These are phyloP conservation scores for Calcarisporium arbuscula DNA, from an alignment of 2,329 filamentous ascomycete genomes.

Conservation along the genomic window DNA sequence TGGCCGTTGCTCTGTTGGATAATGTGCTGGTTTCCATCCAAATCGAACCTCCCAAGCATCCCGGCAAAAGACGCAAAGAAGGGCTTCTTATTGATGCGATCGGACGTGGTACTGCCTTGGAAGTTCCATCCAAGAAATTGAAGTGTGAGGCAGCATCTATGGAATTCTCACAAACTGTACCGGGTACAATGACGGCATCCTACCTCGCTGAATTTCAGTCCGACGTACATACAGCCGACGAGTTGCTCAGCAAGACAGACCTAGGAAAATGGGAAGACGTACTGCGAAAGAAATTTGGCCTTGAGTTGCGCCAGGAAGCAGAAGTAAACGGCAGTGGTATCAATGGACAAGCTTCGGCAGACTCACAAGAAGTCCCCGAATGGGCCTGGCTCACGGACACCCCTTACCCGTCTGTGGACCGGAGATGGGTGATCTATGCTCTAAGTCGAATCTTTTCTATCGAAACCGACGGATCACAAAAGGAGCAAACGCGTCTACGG, in stretches of 20 bases:
- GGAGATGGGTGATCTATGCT: conserved; percentile 58
- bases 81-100: conserved; percentile 69
- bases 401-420: conserved; percentile 51
- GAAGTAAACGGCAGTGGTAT: conserved; percentile 13
- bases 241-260: conserved; percentile 38
- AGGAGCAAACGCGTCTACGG: conserved; percentile 22
- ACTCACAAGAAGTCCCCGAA: conserved; percentile 27
- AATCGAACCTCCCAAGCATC: conserved; percentile 52
- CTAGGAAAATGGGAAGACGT: conserved; percentile 43
- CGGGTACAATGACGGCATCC: conserved; percentile 43
- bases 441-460: conserved; percentile 57
- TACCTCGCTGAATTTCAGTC: conserved; percentile 40
- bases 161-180: conserved; percentile 31
- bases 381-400: conserved; percentile 45
- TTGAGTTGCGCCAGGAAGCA: conserved; percentile 25
- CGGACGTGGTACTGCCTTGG: conserved; percentile 51
- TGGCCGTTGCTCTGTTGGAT: conserved; percentile 59
- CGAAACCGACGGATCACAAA: conserved; percentile 32
- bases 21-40: conserved; percentile 63
- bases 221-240: conserved; percentile 42
- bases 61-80: conserved; percentile 50
- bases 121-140: conserved; percentile 26
- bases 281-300: conserved; percentile 42
- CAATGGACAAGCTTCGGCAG: conserved; percentile 12
- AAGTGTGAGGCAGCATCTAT: conserved; percentile 22